Evolutionary conservation across 306 rosid genomes (phyloP), one percentile per base, ranked within the genome.

Genomic region (Prunus salicina): DNA sequence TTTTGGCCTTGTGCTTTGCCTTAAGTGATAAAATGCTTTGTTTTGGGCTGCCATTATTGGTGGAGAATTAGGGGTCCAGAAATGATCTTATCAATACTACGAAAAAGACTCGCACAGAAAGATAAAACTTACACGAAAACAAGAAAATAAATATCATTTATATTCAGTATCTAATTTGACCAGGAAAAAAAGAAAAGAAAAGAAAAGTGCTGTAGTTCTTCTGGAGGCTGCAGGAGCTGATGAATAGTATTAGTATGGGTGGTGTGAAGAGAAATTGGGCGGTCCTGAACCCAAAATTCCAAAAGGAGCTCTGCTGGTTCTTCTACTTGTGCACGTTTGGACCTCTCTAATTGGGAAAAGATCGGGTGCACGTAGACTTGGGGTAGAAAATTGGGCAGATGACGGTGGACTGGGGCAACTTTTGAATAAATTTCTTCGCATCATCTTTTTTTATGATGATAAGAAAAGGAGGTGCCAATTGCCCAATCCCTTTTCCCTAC

Each of bases 371-470:
- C 27, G 57, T 46, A 25, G 77, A 73, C 60, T 46, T 61, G 18
- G 58, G 50, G 60, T 24, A 73, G 69, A 73, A 30, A 46, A 73
- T 61, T 61, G 20, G 77, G 77, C 77, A 3, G 51, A 61, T 25
- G 77, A 38, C 69, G 30, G 60, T 73, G 60, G 69, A 57, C 53
- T 24, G 43, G 9, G 43, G 43, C 43, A 6, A 38, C 43, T 38
- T 38, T 38, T 38, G 2, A 38, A 38, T 6, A 6, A 38, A 38
- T 38, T 34, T 34, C 41, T 34, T 38, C 43, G 0, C 43, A 38
- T 38, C 43, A 38, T 38, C 43, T 38, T 38, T 38, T 64, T 27
- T 64, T 7, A 12, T 8, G 5, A 12, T 63, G 5, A 6, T 2
- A 15, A 64, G 49, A 9, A 19, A 30, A 32, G 50, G 25, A 34